Percentiles rank a stretch among this genome's conserved stretches.
Evolutionary conservation across 768 basidiomycete genomes (phyloP).

Genomic region (Tricholoma bakamatsutake): DNA sequence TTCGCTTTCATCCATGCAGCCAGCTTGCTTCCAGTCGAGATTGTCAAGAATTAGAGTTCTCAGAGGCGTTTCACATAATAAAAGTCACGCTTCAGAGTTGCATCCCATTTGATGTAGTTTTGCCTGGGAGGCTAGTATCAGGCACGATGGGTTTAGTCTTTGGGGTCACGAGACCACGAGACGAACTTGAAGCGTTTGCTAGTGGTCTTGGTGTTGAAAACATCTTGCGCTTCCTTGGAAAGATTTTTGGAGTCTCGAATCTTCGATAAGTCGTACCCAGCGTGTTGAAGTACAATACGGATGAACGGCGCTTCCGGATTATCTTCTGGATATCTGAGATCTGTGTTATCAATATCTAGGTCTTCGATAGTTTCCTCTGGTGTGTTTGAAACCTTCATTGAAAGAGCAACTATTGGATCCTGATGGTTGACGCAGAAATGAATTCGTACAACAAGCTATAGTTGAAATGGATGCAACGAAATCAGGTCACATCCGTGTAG

Average conservation of each 20-base stretch:
- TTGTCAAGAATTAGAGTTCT: conserved; percentile 9
- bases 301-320: not conserved
- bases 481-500: too few species aligned
- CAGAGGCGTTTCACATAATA: conserved; percentile 23
- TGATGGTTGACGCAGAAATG: too few species aligned
- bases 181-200: conserved; percentile 3
- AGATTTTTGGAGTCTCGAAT: not conserved
- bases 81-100: conserved; percentile 37
- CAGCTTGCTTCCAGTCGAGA: conserved; percentile 32
- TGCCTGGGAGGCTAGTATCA: conserved; percentile 17
- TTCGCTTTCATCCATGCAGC: conserved; percentile 27
- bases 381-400: not conserved
- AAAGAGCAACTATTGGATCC: not conserved
- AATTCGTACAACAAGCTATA: too few species aligned
- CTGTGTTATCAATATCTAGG: not conserved
- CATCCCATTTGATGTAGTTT: conserved; percentile 26
- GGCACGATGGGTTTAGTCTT: conserved; percentile 10
- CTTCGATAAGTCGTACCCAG: not conserved
- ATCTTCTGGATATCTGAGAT: not conserved
- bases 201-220: not conserved
- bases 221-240: not conserved
- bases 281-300: not conserved
- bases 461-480: too few species aligned
- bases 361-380: not conserved
- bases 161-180: conserved; percentile 12